These are phyloP conservation scores for Inga laurina DNA, from an alignment of 306 rosid genomes.

Conservation along the genomic window DNA sequence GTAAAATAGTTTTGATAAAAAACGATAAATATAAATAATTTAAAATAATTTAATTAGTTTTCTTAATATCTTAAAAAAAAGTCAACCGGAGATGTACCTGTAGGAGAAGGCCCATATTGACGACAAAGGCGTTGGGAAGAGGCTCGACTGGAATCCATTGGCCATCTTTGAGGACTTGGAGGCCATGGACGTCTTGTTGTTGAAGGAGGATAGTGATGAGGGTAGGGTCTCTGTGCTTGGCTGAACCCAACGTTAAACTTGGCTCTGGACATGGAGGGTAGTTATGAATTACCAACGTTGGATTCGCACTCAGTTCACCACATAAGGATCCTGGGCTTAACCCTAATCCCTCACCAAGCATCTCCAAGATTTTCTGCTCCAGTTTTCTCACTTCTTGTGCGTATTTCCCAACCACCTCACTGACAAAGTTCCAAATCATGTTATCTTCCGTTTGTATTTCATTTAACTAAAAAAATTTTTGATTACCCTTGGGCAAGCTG, in stretches of 20 bases:
- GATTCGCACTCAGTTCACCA: slow-evolving; percentile 48
- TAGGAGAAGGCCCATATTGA: slow-evolving; percentile 49
- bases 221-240: slow-evolving; percentile 62
- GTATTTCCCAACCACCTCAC: slow-evolving; percentile 51
- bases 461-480: not conserved
- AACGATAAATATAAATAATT: too few species aligned
- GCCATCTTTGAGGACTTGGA: slow-evolving; percentile 55
- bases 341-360: slow-evolving; percentile 67
- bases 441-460: not conserved
- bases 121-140: slow-evolving; percentile 50
- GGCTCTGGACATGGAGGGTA: slow-evolving; percentile 84
- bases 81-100: slow-evolving; percentile 30
- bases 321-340: slow-evolving; percentile 36
- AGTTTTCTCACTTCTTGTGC: slow-evolving; percentile 42
- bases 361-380: slow-evolving; percentile 47
- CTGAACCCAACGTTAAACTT: slow-evolving; percentile 62
- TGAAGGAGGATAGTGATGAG: slow-evolving; percentile 68
- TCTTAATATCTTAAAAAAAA: too few species aligned
- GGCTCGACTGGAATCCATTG: slow-evolving; percentile 58
- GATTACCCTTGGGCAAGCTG: not conserved
- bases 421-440: slow-evolving; percentile 9
- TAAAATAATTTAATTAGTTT: too few species aligned
- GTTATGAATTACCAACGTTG: slow-evolving; percentile 51
- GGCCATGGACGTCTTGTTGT: slow-evolving; percentile 51
- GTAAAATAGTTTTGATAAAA: too few species aligned